Evolutionary conservation across 177 flowering plant species (phyloP).

Genomic region (Vitis hybrid): DNA sequence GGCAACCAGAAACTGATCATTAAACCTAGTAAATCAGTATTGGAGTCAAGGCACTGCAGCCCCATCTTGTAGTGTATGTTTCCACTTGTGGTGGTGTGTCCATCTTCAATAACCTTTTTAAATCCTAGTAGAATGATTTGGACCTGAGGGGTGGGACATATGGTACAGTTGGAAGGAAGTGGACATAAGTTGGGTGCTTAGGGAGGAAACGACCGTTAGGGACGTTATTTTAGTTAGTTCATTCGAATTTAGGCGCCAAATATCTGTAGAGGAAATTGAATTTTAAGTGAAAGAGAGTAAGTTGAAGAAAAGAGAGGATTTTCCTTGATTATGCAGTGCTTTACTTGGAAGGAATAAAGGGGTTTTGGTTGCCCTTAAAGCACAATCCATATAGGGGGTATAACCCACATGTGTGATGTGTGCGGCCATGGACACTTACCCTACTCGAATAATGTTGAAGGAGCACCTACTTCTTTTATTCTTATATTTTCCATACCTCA

Average conservation of each 20-base stretch:
- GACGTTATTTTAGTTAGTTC: constrained; percentile 22
- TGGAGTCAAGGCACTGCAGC: constrained; percentile 10
- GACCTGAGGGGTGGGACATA: constrained; percentile 13
- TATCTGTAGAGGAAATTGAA: constrained; percentile 13
- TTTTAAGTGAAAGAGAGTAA: not conserved
- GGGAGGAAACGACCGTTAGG: constrained; percentile 20
- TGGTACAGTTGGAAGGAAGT: constrained; percentile 17
- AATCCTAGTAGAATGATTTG: constrained; percentile 7
- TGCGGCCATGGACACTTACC: constrained; percentile 12
- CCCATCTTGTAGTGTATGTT: constrained; percentile 10
- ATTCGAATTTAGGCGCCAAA: constrained; percentile 41
- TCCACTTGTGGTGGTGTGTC: not conserved
- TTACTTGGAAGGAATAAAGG: constrained; percentile 45
- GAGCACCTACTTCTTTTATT: not conserved
- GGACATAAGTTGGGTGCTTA: constrained; percentile 21
- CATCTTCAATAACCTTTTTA: constrained; percentile 2
- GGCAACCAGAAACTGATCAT: not conserved
- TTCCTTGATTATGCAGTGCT: constrained; percentile 16
- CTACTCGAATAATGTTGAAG: not conserved
- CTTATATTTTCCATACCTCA: no score
- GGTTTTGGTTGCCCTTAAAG: constrained; percentile 57
- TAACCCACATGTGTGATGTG: constrained; percentile 18
- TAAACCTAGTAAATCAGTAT: constrained; percentile 23
- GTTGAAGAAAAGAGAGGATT: not conserved
- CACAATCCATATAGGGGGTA: constrained; percentile 35